A percentile compares a stretch with the other conserved stretches of the same genome.
Evolutionary conservation across 495 filamentous ascomycete genomes (phyloP).

Genomic region (Terfezia boudieri): DNA sequence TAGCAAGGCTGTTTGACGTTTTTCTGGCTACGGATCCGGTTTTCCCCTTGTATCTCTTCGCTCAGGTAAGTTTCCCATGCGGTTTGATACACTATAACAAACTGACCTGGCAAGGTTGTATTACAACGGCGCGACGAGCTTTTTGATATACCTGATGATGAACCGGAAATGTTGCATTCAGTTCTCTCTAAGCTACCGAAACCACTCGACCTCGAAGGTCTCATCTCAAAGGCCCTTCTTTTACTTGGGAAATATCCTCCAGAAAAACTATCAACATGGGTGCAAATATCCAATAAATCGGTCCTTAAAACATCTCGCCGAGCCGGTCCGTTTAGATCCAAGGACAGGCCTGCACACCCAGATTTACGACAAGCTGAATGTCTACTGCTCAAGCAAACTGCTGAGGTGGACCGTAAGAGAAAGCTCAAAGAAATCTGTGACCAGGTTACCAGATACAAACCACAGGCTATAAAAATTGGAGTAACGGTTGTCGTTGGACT

Average conservation of each 20-base stretch:
- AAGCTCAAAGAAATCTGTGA: slow-evolving; percentile 29
- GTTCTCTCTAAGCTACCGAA: slow-evolving; percentile 69
- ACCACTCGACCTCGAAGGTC: slow-evolving; percentile 57
- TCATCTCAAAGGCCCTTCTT: slow-evolving; percentile 39
- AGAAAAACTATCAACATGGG: slow-evolving; percentile 50
- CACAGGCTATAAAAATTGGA: slow-evolving; percentile 4
- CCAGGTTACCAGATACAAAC: slow-evolving; percentile 35
- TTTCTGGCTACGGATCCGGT: slow-evolving; percentile 65
- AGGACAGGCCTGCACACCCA: slow-evolving; percentile 20
- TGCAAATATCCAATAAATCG: slow-evolving; percentile 43
- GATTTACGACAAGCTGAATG: slow-evolving; percentile 33
- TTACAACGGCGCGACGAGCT: slow-evolving; percentile 58
- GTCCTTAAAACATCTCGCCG: slow-evolving; percentile 62
- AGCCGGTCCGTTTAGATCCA: slow-evolving; percentile 14
- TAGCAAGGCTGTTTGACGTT: slow-evolving; percentile 75
- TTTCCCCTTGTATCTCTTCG: slow-evolving; percentile 77
- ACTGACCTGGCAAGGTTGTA: slow-evolving; percentile 33
- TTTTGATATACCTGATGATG: slow-evolving; percentile 55
- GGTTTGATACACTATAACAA: neutral
- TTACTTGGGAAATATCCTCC: slow-evolving; percentile 51
- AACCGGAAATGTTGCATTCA: slow-evolving; percentile 85
- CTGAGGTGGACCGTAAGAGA: slow-evolving; percentile 42
- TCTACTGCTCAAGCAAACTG: slow-evolving; percentile 45
- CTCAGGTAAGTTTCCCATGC: slow-evolving; percentile 22
- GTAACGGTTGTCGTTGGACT: slow-evolving; percentile 12